Conservation (phyloP, 371 early-diverging fungal species). For the Mortierella sp. region DNA sequence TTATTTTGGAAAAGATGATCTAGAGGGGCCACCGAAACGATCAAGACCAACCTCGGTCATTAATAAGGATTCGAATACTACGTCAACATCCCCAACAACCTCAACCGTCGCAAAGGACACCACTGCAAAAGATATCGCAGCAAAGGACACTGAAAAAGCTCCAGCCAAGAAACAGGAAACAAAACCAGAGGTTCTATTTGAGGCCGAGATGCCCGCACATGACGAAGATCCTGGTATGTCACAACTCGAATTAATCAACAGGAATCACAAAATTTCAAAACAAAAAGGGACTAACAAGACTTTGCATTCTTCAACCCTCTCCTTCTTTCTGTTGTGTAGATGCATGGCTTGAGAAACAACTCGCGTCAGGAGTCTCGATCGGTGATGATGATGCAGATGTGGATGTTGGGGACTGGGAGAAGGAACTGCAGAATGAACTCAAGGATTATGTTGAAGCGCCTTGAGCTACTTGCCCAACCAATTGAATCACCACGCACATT, state of each 20-base stretch:
- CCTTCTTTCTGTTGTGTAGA: conserved; percentile 18
- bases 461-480: background rate
- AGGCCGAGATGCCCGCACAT: conserved; percentile 52
- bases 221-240: conserved; percentile 53
- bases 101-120: background rate
- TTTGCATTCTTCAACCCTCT: background rate
- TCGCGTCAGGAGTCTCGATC: conserved; percentile 41
- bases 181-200: conserved; percentile 41
- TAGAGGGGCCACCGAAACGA: conserved; percentile 27
- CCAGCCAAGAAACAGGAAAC: conserved; percentile 17
- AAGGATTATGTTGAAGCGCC: conserved; percentile 54
- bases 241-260: background rate
- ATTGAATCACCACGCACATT: background rate
- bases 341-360: conserved; percentile 55
- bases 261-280: background rate
- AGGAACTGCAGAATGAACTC: conserved; percentile 54
- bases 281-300: background rate
- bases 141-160: conserved; percentile 1
- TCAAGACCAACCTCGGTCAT: conserved; percentile 20
- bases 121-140: background rate
- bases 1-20: conserved; percentile 52
- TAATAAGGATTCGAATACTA: conserved; percentile 11
- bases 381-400: conserved; percentile 45
- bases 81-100: background rate
- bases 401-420: conserved; percentile 55